Evolutionary conservation across 2,329 filamentous ascomycete species (phyloP), one percentile per base, ranked within the genome.

Genomic region (Polychaeton citri): DNA sequence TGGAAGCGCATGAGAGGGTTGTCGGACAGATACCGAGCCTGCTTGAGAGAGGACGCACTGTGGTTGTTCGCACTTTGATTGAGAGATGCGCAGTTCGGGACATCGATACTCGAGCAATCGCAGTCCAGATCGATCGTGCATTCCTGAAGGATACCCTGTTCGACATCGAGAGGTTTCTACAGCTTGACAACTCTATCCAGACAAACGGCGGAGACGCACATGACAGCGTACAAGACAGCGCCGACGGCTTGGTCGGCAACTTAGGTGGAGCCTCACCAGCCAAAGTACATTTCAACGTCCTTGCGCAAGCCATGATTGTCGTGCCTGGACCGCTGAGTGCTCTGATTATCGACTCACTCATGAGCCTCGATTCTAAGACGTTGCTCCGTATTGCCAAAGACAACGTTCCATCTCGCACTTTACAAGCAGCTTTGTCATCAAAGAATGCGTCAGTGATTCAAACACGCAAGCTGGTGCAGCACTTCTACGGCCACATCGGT

Each of bases 31-130:
- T 95, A 5, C 69, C 75, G 0, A 72, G 72, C 34, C 67, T 96
- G 6, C 71, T 95, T 6, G 69, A 81, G 36, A 76, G 84, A 41
- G 76, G 77, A 26, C 73, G 88, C 32, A 81, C 82, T 41, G 78
- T 81, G 37, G 79, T 94, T 8, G 72, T 95, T 48, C 82, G 79
- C 53, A 77, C 79, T 0, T 63, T 96, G 3, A 79, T 96, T 42
- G 85, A 95, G 57, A 74, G 88, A 42, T 93, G 84, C 53, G 63
- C 74, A 4, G 75, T 78, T 7, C 77, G 88, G 38, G 65, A 65
- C 3, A 65, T 76, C 17, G 66, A 79, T 48, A 69, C 68, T 2
- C 58, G 64, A 24, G 64, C 64, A 6, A 66, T 81, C 36, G 69
- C 72, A 4, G 60, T 62, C 21, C 63, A 71, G 30, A 62, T 83